A percentile compares a stretch with the other conserved stretches of the same genome.
Evolutionary conservation across 2,329 filamentous ascomycete genomes (phyloP).

Genomic region (Epichloe hybrida): DNA sequence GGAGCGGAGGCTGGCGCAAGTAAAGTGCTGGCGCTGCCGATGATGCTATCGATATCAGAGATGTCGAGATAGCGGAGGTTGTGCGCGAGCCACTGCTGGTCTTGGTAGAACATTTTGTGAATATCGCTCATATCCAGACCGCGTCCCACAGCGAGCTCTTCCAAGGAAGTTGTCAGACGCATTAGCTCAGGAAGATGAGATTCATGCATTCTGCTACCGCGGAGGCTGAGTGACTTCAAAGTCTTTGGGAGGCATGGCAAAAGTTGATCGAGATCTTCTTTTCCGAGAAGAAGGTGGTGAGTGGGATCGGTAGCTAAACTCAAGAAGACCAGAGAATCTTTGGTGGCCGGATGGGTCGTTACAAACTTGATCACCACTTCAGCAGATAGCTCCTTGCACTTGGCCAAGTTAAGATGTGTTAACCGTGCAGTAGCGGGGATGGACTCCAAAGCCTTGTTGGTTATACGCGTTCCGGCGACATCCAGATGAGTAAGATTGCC

Average conservation of each 20-base stretch:
- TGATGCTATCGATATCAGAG: slow-evolving; percentile 46
- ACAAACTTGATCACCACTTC: slow-evolving; percentile 57
- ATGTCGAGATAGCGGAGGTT: slow-evolving; percentile 65
- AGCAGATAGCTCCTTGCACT: slow-evolving; percentile 57
- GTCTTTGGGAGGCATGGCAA: slow-evolving; percentile 52
- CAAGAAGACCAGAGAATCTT: slow-evolving; percentile 50
- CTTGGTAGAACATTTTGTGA: slow-evolving; percentile 46
- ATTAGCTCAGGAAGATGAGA: slow-evolving; percentile 51
- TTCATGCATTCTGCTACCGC: slow-evolving; percentile 56
- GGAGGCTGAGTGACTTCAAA: slow-evolving; percentile 61
- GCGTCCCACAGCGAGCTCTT: slow-evolving; percentile 63
- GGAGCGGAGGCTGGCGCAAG: slow-evolving; percentile 49
- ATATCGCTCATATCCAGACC: slow-evolving; percentile 53
- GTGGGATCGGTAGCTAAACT: slow-evolving; percentile 61
- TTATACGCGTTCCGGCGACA: slow-evolving; percentile 65
- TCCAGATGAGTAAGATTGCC: slow-evolving; percentile 61
- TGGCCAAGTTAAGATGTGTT: slow-evolving; percentile 66
- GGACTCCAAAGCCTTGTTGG: slow-evolving; percentile 52
- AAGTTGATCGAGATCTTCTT: slow-evolving; percentile 49
- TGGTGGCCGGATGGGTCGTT: slow-evolving; percentile 54
- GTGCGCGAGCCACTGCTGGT: slow-evolving; percentile 33
- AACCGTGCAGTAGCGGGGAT: slow-evolving; percentile 60
- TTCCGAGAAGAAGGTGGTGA: slow-evolving; percentile 57
- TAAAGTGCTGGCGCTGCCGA: slow-evolving; percentile 45
- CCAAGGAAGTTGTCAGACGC: slow-evolving; percentile 52